phyloP scores from a whole-genome alignment of 2,329 filamentous ascomycete genomes.

The Colletotrichum sojae region DNA sequence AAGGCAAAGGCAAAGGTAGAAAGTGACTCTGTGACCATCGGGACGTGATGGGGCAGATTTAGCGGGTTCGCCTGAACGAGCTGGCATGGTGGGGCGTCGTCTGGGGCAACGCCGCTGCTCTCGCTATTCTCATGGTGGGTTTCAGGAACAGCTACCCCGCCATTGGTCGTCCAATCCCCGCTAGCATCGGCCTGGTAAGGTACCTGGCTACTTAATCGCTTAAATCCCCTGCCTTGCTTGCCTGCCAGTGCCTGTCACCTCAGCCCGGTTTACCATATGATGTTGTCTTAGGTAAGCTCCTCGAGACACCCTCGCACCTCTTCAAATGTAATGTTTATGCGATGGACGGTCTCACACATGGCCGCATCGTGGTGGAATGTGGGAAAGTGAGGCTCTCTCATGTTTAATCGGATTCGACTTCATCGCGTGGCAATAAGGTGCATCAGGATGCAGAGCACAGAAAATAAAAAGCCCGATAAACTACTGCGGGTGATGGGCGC shows the following conservation, averaged over 20 bases:
- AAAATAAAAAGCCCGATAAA: conserved; percentile 5
- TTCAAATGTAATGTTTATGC: neutral
- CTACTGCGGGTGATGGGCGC: neutral
- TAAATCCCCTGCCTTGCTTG: no score
- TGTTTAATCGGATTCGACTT: neutral
- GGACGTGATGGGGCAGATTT: conserved; percentile 30
- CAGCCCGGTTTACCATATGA: neutral
- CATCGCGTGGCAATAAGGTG: neutral
- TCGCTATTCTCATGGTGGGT: conserved; percentile 23
- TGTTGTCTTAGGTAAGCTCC: no score
- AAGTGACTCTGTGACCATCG: neutral
- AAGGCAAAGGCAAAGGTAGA: conserved; percentile 1
- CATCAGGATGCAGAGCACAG: neutral
- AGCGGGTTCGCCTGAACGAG: conserved; percentile 17
- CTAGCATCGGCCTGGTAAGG: conserved; percentile 5
- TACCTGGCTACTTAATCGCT: no score
- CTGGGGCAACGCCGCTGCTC: conserved; percentile 30
- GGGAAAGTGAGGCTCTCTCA: neutral
- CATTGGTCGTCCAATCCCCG: conserved; percentile 25
- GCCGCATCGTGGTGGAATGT: neutral
- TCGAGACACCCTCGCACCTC: neutral
- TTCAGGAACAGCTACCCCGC: conserved; percentile 34
- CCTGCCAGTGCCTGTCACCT: conserved; percentile 15
- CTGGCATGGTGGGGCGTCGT: conserved; percentile 31
- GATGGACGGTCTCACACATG: neutral